Evolutionary conservation across 306 rosid genomes (phyloP).

Genomic region (Dryas drummondii): DNA sequence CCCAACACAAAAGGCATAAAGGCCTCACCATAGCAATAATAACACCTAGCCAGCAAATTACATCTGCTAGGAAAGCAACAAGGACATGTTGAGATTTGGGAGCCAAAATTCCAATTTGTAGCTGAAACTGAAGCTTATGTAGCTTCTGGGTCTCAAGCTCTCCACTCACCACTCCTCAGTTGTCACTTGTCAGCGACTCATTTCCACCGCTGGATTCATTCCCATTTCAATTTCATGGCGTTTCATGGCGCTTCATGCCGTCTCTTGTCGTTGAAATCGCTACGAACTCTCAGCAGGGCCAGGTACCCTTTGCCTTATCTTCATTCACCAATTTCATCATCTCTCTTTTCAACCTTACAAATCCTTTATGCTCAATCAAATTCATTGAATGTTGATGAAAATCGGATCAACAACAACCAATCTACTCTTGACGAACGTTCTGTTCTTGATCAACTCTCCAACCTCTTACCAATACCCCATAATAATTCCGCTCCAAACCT

Average conservation of each 20-base stretch:
- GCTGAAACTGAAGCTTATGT: no score
- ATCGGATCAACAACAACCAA: background rate
- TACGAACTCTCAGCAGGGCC: constrained; percentile 1
- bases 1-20: no score
- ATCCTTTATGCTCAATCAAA: constrained; percentile 21
- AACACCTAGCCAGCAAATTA: no score
- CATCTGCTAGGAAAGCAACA: no score
- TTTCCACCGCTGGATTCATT: no score
- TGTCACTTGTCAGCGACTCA: no score
- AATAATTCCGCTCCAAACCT: background rate
- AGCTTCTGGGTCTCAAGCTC: no score
- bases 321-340: constrained; percentile 12
- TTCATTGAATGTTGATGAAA: background rate
- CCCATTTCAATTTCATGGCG: constrained; percentile 9
- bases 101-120: no score
- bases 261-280: constrained; percentile 5
- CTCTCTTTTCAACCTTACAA: constrained; percentile 33
- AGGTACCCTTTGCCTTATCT: constrained; percentile 17
- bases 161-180: no score
- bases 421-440: constrained; percentile 37
- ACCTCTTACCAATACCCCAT: constrained; percentile 37
- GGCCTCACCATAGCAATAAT: no score
- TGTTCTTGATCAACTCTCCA: constrained; percentile 53
- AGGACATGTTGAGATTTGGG: no score
- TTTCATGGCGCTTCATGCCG: constrained; percentile 8